Evolutionary conservation across 2,329 filamentous ascomycete species (phyloP), one percentile per base, ranked within the genome.

Genomic region (Xylariaceae sp.): DNA sequence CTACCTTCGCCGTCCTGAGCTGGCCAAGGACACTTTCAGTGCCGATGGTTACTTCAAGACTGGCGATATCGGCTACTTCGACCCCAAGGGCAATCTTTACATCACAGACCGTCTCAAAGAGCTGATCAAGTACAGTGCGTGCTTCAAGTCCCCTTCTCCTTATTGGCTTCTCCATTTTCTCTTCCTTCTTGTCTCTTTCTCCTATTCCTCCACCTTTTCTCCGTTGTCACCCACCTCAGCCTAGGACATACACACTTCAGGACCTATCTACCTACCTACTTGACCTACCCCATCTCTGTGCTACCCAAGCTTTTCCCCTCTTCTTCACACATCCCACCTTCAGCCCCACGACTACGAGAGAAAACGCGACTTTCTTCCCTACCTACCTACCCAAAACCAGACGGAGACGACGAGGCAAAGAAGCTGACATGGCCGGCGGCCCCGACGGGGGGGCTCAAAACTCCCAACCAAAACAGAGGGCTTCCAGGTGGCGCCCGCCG

Each of bases 31-130:
- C 29, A 78, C 82, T 0, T 77, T 92, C 40, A 83, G 82, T 3
- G 46, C 64, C 0, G 86, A 93, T 44, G 86, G 86, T 1, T 95
- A 79, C 65, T 94, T 94, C 70, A 89, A 81, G 59, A 94, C 89
- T 0, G 89, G 89, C 2, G 89, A 95, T 50, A 78, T 94, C 17
- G 84, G 86, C 4, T 79, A 84, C 44, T 75, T 84, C 49, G 85
- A 94, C 52, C 64, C 71, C 29, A 70, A 83, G 31, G 83, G 83
- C 19, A 85, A 93, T 52, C 85, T 93, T 50, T 94, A 80, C 64
- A 90, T 94, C 54, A 94, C 89, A 1, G 89, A 95, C 53, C 80
- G 88, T 5, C 68, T 87, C 22, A 88, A 86, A 64, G 75, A 78
- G 55, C 50, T 79, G 36, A 78, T 79, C 51, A 73, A 73, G 50